Evolutionary conservation across 208 protist species (phyloP), one percentile per base, ranked within the genome.

Genomic region (Leishmania arabica): DNA sequence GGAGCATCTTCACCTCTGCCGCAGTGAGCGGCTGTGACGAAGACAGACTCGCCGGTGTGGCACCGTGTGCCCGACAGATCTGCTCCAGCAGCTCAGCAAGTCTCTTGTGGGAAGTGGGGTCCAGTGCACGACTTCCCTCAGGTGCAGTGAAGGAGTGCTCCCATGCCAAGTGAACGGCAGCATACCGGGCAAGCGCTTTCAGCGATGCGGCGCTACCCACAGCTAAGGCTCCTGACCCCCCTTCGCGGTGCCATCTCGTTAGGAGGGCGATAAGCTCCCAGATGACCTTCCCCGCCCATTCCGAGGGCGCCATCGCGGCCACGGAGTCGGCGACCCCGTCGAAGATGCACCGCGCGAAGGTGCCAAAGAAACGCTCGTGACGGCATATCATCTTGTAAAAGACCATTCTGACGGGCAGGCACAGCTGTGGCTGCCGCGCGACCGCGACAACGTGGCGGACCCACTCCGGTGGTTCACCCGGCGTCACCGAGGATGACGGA

Each of bases 271-370:
- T 27, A 53, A 79, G 56, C 13, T 56, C 76, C 76, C 76, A 79
- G 15, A 79, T 47, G 27, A 60, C 47, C 17, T 31, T 51, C 37
- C 76, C 76, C 8, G 64, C 27, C 64, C 21, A 47, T 21, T 49
- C 49, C 42, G 60, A 53, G 15, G 76, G 76, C n/a, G 76, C 19
- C 27, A 51, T 37, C 21, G 76, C 64, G 27, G 58, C 24, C 7
- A 79, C n/a, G 40, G 62, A 34, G 60, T 54, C 76, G n/a, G 76
- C 76, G 37, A 79, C 49, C 24, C 64, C 76, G 76, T 69, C 76
- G 15, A 69, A 79, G 53, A 71, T 71, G 62, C 31, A 64, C 76
- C 42, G 58, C 34, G 45, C 60, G 19, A 71, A 56, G 40, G 37
- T 68, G 31, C n/a, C 60, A 42, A 79, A 79, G 76, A 58, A 53